phyloP scores from a whole-genome alignment of 768 basidiomycete genomes.

The Hemileccinum impolitum region DNA sequence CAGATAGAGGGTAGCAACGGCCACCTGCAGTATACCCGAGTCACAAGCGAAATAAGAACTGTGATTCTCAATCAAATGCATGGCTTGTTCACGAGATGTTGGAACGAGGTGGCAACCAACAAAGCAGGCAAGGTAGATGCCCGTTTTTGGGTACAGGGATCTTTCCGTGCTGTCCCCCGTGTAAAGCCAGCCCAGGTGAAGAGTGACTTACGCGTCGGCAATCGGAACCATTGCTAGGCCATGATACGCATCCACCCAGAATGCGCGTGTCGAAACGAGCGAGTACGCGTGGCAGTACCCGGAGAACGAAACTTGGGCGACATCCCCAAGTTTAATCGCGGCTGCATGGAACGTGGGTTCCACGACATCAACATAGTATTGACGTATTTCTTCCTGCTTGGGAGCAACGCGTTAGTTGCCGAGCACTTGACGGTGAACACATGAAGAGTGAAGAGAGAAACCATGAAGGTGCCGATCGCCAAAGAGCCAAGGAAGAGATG shows the following conservation, averaged over 20 bases:
- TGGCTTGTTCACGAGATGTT: conserved; percentile 12
- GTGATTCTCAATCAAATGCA: conserved; percentile 19
- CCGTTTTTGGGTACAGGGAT: conserved; percentile 9
- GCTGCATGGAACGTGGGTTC: conserved; percentile 27
- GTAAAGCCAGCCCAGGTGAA: background rate
- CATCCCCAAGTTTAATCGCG: conserved; percentile 1
- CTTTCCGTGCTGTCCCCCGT: no score
- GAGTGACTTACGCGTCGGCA: conserved; percentile 66
- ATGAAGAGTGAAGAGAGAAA: conserved; percentile 3
- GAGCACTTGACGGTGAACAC: conserved; percentile 5
- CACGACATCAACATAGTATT: conserved; percentile 29
- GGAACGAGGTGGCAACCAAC: conserved; percentile 12
- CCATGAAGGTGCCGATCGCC: conserved; percentile 2
- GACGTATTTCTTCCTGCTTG: conserved; percentile 34
- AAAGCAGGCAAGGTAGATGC: background rate
- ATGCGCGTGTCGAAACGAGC: conserved; percentile 79
- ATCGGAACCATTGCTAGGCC: conserved; percentile 81
- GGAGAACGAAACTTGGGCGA: conserved; percentile 18
- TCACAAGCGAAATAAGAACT: conserved; percentile 7
- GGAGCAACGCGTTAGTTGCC: conserved; percentile 17
- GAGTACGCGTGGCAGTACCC: conserved; percentile 40
- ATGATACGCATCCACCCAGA: conserved; percentile 80
- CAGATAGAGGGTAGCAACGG: conserved; percentile 19
- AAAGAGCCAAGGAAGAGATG: no score
- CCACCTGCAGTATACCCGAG: conserved; percentile 11